Base-by-base conservation (phyloP, 2,329 filamentous ascomycete species). In the Cladosporium sp. region DNA sequence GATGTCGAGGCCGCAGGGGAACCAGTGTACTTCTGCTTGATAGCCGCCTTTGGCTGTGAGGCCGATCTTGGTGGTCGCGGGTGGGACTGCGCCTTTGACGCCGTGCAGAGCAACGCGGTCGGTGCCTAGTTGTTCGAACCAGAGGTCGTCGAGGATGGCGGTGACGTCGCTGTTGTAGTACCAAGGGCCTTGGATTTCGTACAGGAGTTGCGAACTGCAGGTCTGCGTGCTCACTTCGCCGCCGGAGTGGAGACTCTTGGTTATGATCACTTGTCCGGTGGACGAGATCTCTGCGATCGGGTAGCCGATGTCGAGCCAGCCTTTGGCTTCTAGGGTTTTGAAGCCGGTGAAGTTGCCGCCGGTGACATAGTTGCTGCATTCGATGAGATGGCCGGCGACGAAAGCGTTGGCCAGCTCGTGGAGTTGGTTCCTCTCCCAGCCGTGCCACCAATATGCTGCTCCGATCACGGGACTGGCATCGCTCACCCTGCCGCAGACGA, bases 111-210 rank as follows among this genome's bases (percentile, higher is more conserved):
- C 70, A 1, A 81, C 75, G 6, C 77, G 70, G 56, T 81, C 73
- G 15, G 64, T 63, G 1, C 70, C 72, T 4, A 76, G 51, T 47
- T 82, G 72, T 41, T 78, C 73, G 53, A 84, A 78, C 51, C 69
- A 72, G 32, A 80, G 65, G n/a, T 73, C 66, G 41, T 72, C 66
- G 12, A 82, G 64, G 12, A 78, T 58, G 0, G 79, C 79, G 0
- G 74, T 79, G 24, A 81, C 78, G 54, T 82, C 79, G 0, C 73
- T 76, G 64, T 81, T 80, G 68, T 73, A 78, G 60, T 82, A 82
- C 69, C 72, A 75, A 0, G 74, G 75, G 4, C 77, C 77, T 56
- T 79, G 76, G 13, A 79, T 74, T 60, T 80, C 77, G 57, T 79
- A 80, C 2, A 80, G 57, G 2, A 80, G 64, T 53, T 81, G 78